A percentile compares a stretch with the other conserved stretches of the same genome.
Conservation (phyloP, 306 rosid species). For the Lagenaria siceraria region DNA sequence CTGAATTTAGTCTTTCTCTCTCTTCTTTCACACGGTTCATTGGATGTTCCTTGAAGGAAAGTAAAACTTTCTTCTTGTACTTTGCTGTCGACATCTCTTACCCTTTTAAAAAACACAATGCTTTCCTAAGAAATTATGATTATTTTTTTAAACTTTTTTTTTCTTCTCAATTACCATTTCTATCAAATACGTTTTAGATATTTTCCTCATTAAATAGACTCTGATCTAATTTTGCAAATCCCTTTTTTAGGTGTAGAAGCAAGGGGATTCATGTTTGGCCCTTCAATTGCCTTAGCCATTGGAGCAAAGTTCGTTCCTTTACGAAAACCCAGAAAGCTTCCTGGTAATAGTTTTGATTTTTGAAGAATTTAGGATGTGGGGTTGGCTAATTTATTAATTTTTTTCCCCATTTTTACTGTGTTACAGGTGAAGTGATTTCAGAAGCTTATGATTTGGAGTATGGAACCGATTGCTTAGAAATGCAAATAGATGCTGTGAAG, state of each 20-base stretch:
- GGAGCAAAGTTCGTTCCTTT: conserved; percentile 97
- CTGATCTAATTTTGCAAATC: conserved; percentile 7
- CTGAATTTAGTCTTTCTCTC: neutral
- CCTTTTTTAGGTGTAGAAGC: conserved; percentile 53
- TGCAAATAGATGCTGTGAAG: conserved; percentile 81
- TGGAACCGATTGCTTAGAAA: conserved; percentile 78
- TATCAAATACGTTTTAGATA: neutral
- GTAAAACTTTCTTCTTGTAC: conserved; percentile 3
- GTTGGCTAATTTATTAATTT: neutral
- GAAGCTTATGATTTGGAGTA: conserved; percentile 82
- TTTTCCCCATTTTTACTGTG: neutral
- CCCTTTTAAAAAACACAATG: neutral
- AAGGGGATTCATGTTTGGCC: conserved; percentile 94
- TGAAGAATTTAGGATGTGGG: neutral
- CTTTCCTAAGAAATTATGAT: neutral
- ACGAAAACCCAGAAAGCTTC: conserved; percentile 93
- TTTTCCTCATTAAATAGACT: neutral
- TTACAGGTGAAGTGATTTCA: conserved; percentile 61
- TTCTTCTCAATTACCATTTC: conserved; percentile 10
- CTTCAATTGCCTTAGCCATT: conserved; percentile 76
- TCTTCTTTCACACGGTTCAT: neutral
- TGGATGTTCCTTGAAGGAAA: neutral
- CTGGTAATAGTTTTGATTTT: conserved; percentile 35
- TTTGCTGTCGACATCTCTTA: conserved; percentile 6
- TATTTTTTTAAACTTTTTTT: neutral